phyloP scores from a whole-genome alignment of 164 flowering plant genomes.

The Sextonia rubra region DNA sequence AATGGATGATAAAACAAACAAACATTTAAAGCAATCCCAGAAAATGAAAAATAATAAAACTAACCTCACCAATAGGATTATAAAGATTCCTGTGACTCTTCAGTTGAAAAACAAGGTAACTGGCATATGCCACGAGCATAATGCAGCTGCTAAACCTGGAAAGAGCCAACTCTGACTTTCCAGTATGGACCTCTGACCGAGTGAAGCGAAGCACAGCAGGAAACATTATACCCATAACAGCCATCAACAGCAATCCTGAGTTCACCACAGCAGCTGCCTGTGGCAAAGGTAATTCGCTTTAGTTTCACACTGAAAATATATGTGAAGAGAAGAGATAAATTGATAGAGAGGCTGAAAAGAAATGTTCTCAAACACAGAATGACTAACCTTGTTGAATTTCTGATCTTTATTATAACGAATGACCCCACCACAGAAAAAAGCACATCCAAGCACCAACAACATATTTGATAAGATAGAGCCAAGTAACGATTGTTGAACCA shows the following conservation, averaged over 20 bases:
- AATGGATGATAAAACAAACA: neutral
- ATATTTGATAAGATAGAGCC: conserved; percentile 74
- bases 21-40: neutral
- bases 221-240: conserved; percentile 67
- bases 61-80: conserved; percentile 42
- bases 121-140: conserved; percentile 70
- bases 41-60: conserved; percentile 7
- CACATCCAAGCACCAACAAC: conserved; percentile 69
- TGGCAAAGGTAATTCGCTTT: conserved; percentile 12
- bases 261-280: conserved; percentile 69
- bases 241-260: conserved; percentile 73
- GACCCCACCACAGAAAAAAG: conserved; percentile 64
- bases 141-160: conserved; percentile 74
- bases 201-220: conserved; percentile 75
- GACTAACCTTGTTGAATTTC: conserved; percentile 48
- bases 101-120: conserved; percentile 62
- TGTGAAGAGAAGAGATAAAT: neutral
- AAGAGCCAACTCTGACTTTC: conserved; percentile 63
- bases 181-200: conserved; percentile 54
- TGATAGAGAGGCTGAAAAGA: neutral
- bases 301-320: neutral
- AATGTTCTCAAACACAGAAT: neutral
- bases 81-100: conserved; percentile 45
- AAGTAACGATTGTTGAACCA: conserved; percentile 65
- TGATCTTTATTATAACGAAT: conserved; percentile 41